Conservation (phyloP, 257 asterid species). For the Solanum etuberosum region DNA sequence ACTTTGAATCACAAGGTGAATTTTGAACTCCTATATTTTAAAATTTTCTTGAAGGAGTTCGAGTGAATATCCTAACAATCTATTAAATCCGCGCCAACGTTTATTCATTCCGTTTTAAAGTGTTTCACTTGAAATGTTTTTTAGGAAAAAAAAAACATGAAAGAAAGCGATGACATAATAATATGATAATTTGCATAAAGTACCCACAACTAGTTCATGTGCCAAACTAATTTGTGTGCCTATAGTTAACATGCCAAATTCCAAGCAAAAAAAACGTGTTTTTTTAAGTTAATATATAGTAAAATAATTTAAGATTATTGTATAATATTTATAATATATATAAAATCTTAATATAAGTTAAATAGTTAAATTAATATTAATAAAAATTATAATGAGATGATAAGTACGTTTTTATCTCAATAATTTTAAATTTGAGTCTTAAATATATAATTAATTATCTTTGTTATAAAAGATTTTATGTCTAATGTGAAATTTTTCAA, state of each 20-base stretch:
- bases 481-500: too few relatives aligned
- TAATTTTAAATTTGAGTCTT: too few relatives aligned
- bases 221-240: neutral
- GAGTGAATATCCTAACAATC: accelerated
- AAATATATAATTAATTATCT: too few relatives aligned
- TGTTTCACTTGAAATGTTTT: neutral
- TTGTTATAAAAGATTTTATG: too few relatives aligned
- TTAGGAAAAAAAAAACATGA: neutral
- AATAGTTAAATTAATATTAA: neutral
- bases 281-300: too few relatives aligned
- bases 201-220: neutral
- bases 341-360: neutral
- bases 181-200: neutral
- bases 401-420: too few relatives aligned
- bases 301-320: too few relatives aligned
- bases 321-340: too few relatives aligned
- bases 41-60: accelerated
- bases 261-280: neutral
- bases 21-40: accelerated
- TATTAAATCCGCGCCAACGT: accelerated
- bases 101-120: neutral
- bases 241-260: neutral
- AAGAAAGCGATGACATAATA: neutral
- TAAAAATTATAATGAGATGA: neutral
- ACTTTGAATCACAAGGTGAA: too few relatives aligned